Evolutionary conservation across 1,284 basidiomycete genomes (phyloP), one percentile per base, ranked within the genome.

Genomic region (Ustilago sp.): DNA sequence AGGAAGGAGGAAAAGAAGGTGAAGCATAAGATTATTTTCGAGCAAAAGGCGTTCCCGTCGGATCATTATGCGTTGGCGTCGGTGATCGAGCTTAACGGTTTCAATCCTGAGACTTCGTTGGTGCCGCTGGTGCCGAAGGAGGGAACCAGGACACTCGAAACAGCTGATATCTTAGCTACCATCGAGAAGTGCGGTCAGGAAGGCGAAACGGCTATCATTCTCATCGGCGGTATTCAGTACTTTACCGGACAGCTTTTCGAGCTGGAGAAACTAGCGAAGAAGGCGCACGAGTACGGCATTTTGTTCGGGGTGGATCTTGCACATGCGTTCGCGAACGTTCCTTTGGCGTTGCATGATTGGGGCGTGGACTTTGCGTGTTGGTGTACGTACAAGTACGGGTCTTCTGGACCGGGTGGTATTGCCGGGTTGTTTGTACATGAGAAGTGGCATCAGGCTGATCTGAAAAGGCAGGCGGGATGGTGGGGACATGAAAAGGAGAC

Each of bases 241-340:
- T 98, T 98, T 87, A 96, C 94, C 12, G 97, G 95, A n/a, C 95
- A 99, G 87, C 90, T 89, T 86, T 98, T 99, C 87, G 92, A 94
- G 63, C 94, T 98, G 88, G 83, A 92, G 83, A 87, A 88, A 31
- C 92, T 99, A 83, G 94, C 94, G 15, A 89, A 89, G 68, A 93
- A 92, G 68, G 92, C 93, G n/a, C 80, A 75, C 59, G 72, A 70
- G 35, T 70, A 94, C 92, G 95, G 94, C 50, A 95, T 93, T 77
- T 90, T 95, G 65, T 93, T 94, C 80, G 96, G 95, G 53, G 95
- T 95, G 90, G 96, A 99, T 88, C 91, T 98, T 38, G 97, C 97
- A 4, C 97, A 99, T 87, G 96, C 93, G 1, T 90, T 93, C 56
- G 95, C 95, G 62, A 99, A 99, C 86, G 93, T 99, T 36, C 92